Percentiles rank a stretch among this genome's conserved stretches.
These are phyloP conservation scores for Rasamsonia emersonii DNA, from an alignment of 2,329 filamentous ascomycete species.

Conservation along the genomic window DNA sequence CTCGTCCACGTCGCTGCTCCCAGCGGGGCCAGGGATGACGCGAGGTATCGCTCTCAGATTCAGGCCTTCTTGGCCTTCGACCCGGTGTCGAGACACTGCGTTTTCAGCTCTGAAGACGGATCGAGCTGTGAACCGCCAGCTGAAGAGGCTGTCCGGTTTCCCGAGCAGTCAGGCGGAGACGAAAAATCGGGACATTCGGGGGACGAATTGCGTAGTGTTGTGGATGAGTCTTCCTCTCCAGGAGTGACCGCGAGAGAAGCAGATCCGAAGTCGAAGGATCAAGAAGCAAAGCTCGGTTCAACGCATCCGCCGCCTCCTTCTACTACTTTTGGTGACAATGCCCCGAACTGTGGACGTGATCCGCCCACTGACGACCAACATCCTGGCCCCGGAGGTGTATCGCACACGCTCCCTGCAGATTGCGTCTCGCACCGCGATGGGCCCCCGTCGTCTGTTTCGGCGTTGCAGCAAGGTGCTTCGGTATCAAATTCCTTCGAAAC, in stretches of 20 bases:
- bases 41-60: slow-evolving; percentile 30
- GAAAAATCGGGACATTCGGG: slow-evolving; percentile 6
- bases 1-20: slow-evolving; percentile 35
- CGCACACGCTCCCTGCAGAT: not conserved
- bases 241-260: no score
- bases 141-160: not conserved
- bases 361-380: no score
- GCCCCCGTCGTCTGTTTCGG: not conserved
- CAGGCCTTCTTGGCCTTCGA: slow-evolving; percentile 28
- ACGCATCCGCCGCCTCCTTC: no score
- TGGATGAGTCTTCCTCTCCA: not conserved
- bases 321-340: no score
- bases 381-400: no score
- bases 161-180: not conserved
- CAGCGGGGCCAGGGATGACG: slow-evolving; percentile 28
- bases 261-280: not conserved
- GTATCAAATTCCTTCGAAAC: slow-evolving; percentile 21
- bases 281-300: not conserved
- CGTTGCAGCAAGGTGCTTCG: not conserved
- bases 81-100: slow-evolving; percentile 16
- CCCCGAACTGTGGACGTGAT: no score
- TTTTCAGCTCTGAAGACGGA: not conserved
- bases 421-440: not conserved
- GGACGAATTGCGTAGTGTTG: slow-evolving; percentile 7
- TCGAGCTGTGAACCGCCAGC: not conserved